Base-by-base conservation (phyloP, 2,329 filamentous ascomycete species). In the Trichoderma sp. region DNA sequence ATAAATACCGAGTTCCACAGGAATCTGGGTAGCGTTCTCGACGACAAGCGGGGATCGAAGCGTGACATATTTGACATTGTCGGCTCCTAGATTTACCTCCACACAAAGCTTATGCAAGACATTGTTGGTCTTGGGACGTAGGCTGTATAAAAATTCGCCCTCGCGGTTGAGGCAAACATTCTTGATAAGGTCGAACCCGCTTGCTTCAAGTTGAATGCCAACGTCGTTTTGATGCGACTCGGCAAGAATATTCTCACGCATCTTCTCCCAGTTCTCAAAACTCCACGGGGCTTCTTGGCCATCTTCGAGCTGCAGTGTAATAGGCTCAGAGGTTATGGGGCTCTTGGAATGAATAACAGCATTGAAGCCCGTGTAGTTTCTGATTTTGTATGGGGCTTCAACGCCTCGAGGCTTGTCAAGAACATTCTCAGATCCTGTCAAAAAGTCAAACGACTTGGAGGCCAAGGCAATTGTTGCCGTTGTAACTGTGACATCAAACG, bases 51-150 rank as follows among this genome's bases (percentile, higher is more conserved):
- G 96, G 21, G 95, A 98, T 31, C 96, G 89, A 76, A 99, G 90
- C 1, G 94, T 99, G 76, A 99, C 96, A 78, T 97, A 96, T 82
- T 99, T 99, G 81, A 99, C 92, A 75, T 98, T 98, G 82, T 99
- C 95, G 0, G 88, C 83, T n/a, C 94, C 96, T 29, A 99, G 86
- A 65, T 88, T 93, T 65, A 99, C 91, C 69, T 99, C 96, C 0
- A 98, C 94, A 29, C 98, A 88, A 21, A 99, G 87, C 27, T 94
- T 91, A 78, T 99, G 96, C 72, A 95, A 86, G 3, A 97, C 86
- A 70, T 92, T 87, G 75, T 97, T 92, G 71, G 93, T 91, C 78
- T 94, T 92, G 2, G 96, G 96, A 70, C 93, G 92, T 57, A 99
- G 85, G 62, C 91, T 93, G 81, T 97, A 99, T 27, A 98, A 80